Evolutionary conservation across 2,329 filamentous ascomycete species (phyloP), one percentile per base, ranked within the genome.

Genomic region (Alternaria atra): DNA sequence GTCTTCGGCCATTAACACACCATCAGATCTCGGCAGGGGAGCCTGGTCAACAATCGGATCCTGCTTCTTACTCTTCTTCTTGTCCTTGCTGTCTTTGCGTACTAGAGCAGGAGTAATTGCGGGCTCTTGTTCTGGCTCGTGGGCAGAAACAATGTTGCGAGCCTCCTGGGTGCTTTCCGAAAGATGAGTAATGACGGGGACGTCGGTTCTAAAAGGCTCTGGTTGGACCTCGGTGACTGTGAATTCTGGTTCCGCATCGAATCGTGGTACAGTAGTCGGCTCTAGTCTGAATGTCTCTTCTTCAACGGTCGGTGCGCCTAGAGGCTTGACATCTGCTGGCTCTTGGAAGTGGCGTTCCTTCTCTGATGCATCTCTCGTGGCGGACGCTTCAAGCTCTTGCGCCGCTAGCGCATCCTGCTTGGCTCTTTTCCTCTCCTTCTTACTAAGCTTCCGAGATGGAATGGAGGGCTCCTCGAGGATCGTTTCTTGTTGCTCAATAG

Each of bases 361-460:
- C 27, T 29, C 27, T 29, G 35, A 30, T 17, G 13, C 37, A 7
- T 23, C 23, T 25, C 34, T 32, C 7, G 29, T 17, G 39, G 43
- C 25, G 9, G 52, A 20, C 17, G 4, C 7, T 27, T 39, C 52
- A 6, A 44, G 32, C 39, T 60, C 46, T 12, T 62, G 48, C 37
- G 30, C 57, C 10, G 29, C 39, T 8, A 55, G 13, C 3, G 52
- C 46, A 47, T 55, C 43, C 25, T 64, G 46, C 47, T 69, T 64
- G 13, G 70, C 73, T 61, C 82, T 82, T 50, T 80, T 80, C 68
- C 81, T 81, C 29, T 79, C 77, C 51, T 82, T 82, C 70, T 82
- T 81, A 32, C 77, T 75, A 60, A 71, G 71, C 64, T 79, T 78
- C 29, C 53, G 66, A 15, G 63, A 56, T 23, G 61, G 55, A 3